Conservation (phyloP, 345 rosid species). For the Lepidium didymum region DNA sequence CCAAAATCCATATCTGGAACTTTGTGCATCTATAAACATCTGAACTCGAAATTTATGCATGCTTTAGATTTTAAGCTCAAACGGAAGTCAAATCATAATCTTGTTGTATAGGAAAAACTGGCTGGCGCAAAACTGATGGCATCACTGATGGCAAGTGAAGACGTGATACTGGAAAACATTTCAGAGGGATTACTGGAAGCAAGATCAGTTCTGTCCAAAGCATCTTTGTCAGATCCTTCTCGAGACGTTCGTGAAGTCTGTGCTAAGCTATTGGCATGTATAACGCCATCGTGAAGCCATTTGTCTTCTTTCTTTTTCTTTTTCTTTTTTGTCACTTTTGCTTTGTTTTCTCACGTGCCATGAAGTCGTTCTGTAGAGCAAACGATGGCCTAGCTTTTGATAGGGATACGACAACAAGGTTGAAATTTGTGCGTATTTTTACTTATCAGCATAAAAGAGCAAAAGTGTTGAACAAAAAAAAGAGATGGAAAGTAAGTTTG, state of each 20-base stretch:
- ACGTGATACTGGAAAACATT: conserved; percentile 51
- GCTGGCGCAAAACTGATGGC: conserved; percentile 79
- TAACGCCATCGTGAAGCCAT: conserved; percentile 32
- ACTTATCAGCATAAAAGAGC: too few relatives aligned
- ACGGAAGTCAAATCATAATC: neutral
- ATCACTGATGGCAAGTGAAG: conserved; percentile 84
- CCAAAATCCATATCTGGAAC: neutral
- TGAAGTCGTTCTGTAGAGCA: neutral
- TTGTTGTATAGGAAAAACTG: conserved; percentile 64
- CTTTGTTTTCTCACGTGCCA: neutral
- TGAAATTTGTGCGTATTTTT: neutral
- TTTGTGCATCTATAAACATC: neutral
- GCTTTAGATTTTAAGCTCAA: neutral
- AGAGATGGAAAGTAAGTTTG: neutral
- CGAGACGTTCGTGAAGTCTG: conserved; percentile 48
- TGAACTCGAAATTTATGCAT: neutral
- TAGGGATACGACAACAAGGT: neutral
- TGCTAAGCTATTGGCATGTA: conserved; percentile 50
- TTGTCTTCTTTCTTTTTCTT: neutral
- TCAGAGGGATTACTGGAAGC: conserved; percentile 68
- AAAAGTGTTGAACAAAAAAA: neutral
- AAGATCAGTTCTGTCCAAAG: conserved; percentile 45
- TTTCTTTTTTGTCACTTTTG: neutral
- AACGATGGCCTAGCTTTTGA: neutral
- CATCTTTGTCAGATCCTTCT: conserved; percentile 54